These are phyloP conservation scores for Onygenales sp. DNA, from an alignment of 2,329 filamentous ascomycete genomes.

Conservation along the genomic window DNA sequence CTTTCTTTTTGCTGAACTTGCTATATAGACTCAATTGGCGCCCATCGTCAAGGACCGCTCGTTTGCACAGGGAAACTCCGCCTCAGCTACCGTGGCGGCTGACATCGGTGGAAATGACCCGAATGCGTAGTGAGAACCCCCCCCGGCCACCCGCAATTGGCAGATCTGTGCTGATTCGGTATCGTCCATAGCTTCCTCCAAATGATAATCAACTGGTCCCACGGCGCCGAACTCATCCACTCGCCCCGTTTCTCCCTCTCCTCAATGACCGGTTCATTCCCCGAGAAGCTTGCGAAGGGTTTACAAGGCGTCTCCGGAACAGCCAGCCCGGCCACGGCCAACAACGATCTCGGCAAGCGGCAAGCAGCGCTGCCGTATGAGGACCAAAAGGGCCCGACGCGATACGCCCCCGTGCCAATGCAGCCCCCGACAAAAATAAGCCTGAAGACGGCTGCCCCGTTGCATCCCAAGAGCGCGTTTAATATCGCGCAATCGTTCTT, in stretches of 20 bases:
- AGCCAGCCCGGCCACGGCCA: constrained; percentile 10
- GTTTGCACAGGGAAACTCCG: constrained; percentile 32
- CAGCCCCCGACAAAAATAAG: constrained; percentile 52
- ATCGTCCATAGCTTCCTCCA: constrained; percentile 51
- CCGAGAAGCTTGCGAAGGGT: constrained; percentile 28
- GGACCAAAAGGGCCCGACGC: constrained; percentile 47
- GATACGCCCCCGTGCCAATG: constrained; percentile 53
- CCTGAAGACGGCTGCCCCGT: constrained; percentile 38
- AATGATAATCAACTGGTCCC: constrained; percentile 46
- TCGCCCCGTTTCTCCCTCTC: constrained; percentile 55
- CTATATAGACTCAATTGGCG: constrained; percentile 30
- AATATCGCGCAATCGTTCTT: constrained; percentile 43
- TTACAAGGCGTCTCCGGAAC: constrained; percentile 27
- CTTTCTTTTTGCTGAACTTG: constrained; percentile 6
- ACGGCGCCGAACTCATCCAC: constrained; percentile 48
- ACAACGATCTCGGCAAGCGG: constrained; percentile 23
- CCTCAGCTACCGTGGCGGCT: constrained; percentile 37
- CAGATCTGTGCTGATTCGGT: not conserved
- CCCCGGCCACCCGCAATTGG: not conserved
- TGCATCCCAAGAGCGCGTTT: constrained; percentile 48
- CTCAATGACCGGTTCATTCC: constrained; percentile 54
- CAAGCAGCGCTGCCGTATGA: constrained; percentile 40
- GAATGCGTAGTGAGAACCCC: constrained; percentile 47
- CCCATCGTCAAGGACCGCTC: constrained; percentile 28
- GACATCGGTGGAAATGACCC: constrained; percentile 34